Conservation (phyloP, 2,329 filamentous ascomycete genomes). For the Monilinia fructigena region DNA sequence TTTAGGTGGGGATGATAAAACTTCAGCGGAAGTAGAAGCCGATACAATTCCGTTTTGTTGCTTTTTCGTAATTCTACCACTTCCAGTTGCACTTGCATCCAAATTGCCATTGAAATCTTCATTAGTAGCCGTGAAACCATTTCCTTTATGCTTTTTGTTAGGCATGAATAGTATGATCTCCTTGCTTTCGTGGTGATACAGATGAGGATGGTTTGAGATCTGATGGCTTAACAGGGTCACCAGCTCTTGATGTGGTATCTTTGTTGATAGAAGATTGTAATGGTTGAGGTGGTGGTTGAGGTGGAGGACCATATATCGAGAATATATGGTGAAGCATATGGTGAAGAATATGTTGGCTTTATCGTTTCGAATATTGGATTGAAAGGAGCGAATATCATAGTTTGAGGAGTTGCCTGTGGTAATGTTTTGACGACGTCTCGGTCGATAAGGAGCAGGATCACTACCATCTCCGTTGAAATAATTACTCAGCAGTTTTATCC, state of each 20-base stretch:
- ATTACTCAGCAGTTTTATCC: conserved; percentile 51
- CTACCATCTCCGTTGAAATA: conserved; percentile 49
- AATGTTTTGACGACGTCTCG: conserved; percentile 23
- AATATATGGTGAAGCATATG: conserved; percentile 16
- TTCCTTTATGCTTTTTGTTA: conserved; percentile 35
- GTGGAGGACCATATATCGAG: conserved; percentile 30
- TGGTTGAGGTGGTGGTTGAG: conserved; percentile 18
- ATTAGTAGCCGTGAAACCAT: conserved; percentile 28
- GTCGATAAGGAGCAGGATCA: conserved; percentile 30
- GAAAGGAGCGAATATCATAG: conserved; percentile 13
- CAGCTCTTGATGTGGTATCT: conserved; percentile 6
- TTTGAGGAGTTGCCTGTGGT: not conserved
- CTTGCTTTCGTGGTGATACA: conserved; percentile 28
- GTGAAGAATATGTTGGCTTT: conserved; percentile 26
- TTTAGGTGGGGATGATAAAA: conserved; percentile 18
- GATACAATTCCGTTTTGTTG: conserved; percentile 21
- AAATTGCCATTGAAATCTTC: conserved; percentile 29
- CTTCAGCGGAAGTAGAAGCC: conserved; percentile 3
- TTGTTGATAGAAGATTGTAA: conserved; percentile 5
- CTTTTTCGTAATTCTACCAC: not conserved
- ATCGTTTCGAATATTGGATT: conserved; percentile 24
- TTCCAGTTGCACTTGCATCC: conserved; percentile 19
- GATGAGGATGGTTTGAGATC: conserved; percentile 21
- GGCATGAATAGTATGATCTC: conserved; percentile 28
- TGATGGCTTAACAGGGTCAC: not conserved